Conservation (phyloP, 1,139 yeast genomes). For the Saccharomyces hybrid region DNA sequence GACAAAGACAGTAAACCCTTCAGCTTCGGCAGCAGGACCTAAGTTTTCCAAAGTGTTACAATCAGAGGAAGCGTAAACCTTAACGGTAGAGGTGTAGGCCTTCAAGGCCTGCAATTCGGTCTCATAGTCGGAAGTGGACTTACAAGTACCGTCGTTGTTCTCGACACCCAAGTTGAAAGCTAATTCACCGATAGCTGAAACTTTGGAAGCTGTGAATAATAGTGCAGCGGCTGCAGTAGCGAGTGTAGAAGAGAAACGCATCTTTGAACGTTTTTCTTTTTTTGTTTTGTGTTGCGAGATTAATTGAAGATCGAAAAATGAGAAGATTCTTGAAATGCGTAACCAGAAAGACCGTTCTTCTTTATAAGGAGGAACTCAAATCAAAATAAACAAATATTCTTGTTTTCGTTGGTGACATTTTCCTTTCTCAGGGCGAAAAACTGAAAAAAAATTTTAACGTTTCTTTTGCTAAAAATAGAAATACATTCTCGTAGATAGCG, state of each 20-base stretch:
- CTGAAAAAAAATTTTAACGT: constrained; percentile 1
- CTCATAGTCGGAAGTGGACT: constrained; percentile 57
- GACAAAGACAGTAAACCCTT: constrained; percentile 63
- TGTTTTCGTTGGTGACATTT: not conserved
- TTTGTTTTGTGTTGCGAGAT: not conserved
- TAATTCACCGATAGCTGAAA: constrained; percentile 33
- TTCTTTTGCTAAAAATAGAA: not conserved
- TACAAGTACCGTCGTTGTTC: constrained; percentile 62
- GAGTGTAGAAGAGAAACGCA: constrained; percentile 30
- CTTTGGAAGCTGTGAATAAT: constrained; percentile 24
- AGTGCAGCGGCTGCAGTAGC: constrained; percentile 22
- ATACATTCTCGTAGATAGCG: not conserved
- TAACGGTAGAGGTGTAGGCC: constrained; percentile 52
- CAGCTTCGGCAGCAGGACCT: constrained; percentile 78
- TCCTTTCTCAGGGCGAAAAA: not conserved
- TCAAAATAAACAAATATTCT: not conserved
- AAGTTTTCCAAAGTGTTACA: constrained; percentile 76
- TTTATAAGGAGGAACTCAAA: not conserved
- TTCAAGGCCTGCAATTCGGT: constrained; percentile 53
- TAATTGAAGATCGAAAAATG: not conserved
- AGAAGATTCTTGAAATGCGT: not conserved
- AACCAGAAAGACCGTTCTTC: not conserved
- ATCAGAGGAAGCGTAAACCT: constrained; percentile 80
- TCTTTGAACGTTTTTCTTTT: constrained; percentile 5
- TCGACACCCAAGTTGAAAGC: constrained; percentile 82